Conservation (phyloP, 2,329 filamentous ascomycete genomes). For the Diaporthe citrichinensis region DNA sequence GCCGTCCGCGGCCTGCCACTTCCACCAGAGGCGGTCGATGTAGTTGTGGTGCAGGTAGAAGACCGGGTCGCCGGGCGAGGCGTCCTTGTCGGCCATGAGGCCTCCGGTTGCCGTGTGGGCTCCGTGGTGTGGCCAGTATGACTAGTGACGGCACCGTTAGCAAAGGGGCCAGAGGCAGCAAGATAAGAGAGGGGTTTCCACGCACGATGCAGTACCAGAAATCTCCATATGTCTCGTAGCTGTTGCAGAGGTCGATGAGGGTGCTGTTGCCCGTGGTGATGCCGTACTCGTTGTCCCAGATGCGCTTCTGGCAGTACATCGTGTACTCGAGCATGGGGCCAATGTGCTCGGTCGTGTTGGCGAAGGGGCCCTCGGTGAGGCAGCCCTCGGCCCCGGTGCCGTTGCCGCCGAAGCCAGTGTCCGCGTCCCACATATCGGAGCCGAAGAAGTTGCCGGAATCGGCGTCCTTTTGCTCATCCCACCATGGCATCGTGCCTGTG, state of each 20-base stretch:
- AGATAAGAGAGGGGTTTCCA: conserved; percentile 20
- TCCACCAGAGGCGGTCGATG: conserved; percentile 46
- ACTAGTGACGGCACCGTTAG: background rate
- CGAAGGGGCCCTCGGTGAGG: conserved; percentile 46
- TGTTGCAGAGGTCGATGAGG: conserved; percentile 20
- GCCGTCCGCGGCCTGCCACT: conserved; percentile 43
- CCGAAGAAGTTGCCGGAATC: conserved; percentile 25
- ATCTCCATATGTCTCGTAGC: conserved; percentile 31
- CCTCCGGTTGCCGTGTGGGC: conserved; percentile 20
- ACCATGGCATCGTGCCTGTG: conserved; percentile 45
- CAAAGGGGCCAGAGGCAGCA: conserved; percentile 35
- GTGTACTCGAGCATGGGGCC: conserved; percentile 43
- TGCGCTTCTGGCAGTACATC: conserved; percentile 28
- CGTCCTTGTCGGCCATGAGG: conserved; percentile 28
- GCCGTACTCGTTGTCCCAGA: conserved; percentile 25
- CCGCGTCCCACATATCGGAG: conserved; percentile 33
- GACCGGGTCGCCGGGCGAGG: conserved; percentile 47
- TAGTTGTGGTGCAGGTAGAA: conserved; percentile 54
- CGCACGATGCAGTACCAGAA: conserved; percentile 39
- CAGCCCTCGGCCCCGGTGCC: conserved; percentile 42
- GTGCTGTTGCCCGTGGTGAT: conserved; percentile 39
- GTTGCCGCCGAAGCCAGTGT: conserved; percentile 35
- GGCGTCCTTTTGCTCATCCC: conserved; percentile 36
- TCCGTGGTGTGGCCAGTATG: conserved; percentile 23
- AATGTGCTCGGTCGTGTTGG: conserved; percentile 44